Evolutionary conservation across 805 yeast species (phyloP).

Genomic region (Ogataea dorogensis): DNA sequence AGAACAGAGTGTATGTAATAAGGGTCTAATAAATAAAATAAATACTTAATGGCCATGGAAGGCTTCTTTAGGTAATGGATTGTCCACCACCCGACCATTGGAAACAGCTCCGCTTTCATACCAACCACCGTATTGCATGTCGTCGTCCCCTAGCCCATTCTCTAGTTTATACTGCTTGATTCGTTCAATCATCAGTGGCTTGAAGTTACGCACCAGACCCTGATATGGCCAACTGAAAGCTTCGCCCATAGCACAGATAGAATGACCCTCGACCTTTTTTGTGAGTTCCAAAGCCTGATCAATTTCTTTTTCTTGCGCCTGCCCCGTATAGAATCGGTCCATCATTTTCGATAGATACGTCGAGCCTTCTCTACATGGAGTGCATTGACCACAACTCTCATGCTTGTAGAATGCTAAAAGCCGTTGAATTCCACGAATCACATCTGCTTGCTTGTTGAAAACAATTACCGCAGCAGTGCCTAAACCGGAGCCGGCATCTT

Average conservation of each 20-base stretch:
- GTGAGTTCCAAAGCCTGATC: constrained; percentile 83
- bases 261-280: constrained; percentile 87
- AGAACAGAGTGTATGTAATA: too few species aligned
- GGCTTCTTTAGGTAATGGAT: constrained; percentile 49
- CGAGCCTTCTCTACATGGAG: constrained; percentile 93
- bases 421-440: constrained; percentile 83
- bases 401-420: constrained; percentile 83
- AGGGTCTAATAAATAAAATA: constrained; percentile 8
- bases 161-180: constrained; percentile 57
- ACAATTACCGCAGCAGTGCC: constrained; percentile 95
- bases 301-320: constrained; percentile 76
- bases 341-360: constrained; percentile 81
- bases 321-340: constrained; percentile 78
- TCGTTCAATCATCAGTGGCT: constrained; percentile 78
- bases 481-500: constrained; percentile 81
- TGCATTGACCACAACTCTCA: constrained; percentile 93
- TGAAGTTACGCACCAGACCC: constrained; percentile 81
- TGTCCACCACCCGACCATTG: constrained; percentile 64
- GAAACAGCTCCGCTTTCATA: constrained; percentile 52
- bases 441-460: constrained; percentile 83
- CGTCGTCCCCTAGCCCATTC: constrained; percentile 36
- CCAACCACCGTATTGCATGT: constrained; percentile 75
- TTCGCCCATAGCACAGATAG: constrained; percentile 89
- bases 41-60: constrained; percentile 29
- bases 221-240: constrained; percentile 95